A percentile compares a stretch with the other conserved stretches of the same genome.
Conservation (phyloP, 164 flowering plant genomes). For the Malania oleifera region DNA sequence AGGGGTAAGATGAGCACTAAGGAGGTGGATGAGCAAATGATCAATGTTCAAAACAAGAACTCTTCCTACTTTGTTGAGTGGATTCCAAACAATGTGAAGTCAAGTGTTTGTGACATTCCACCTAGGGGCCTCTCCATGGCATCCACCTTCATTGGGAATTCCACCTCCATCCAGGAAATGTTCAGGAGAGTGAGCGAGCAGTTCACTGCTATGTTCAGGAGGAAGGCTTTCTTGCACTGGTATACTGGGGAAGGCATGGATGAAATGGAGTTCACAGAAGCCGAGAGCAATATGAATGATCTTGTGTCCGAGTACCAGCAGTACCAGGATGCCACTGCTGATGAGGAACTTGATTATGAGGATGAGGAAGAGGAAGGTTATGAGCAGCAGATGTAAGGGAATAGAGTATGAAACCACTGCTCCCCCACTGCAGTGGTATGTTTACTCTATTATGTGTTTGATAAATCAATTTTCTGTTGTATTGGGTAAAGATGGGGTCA, state of each 20-base stretch:
- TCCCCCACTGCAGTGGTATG: background rate
- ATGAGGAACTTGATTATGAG: conserved; percentile 49
- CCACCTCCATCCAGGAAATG: conserved; percentile 61
- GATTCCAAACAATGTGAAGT: conserved; percentile 29
- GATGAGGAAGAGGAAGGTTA: conserved; percentile 38
- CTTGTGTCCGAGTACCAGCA: conserved; percentile 67
- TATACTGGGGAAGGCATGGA: conserved; percentile 73
- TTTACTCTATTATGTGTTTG: no score
- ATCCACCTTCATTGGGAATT: conserved; percentile 41
- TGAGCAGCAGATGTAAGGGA: background rate
- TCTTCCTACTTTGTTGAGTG: conserved; percentile 28
- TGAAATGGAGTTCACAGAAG: conserved; percentile 67
- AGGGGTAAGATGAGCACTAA: conserved; percentile 70
- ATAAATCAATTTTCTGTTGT: no score
- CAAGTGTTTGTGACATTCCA: conserved; percentile 26
- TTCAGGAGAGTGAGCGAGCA: conserved; percentile 64
- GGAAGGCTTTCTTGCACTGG: conserved; percentile 66
- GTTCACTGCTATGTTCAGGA: conserved; percentile 62
- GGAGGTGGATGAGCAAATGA: conserved; percentile 63
- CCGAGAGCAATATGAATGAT: conserved; percentile 66
- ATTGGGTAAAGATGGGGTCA: no score
- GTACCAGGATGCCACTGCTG: conserved; percentile 71
- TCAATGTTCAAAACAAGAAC: conserved; percentile 43
- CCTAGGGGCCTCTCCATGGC: conserved; percentile 25
- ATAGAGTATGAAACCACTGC: background rate